phyloP scores from a whole-genome alignment of 129 eudicot species.

The sunflower (Helianthus annuus) region HanXRQr2.0-SUNRISE NC_035443.2:10115025-10115524 shows the following conservation, averaged over 20 bases:
- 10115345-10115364: background rate
- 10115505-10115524: background rate
- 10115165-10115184: no score
- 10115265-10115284: background rate
- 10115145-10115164: no score
- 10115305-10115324: background rate
- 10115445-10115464: background rate
- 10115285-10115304: slow-evolving; percentile 7
- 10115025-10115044: no score
- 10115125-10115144: no score
- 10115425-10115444: slow-evolving; percentile 9
- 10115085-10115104: no score
- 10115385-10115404: background rate
- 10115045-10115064: no score
- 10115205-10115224: background rate
- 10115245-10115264: background rate
- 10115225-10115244: background rate
- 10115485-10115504: background rate
- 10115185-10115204: background rate
- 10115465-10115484: background rate
- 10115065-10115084: no score
- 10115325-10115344: background rate
- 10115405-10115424: background rate
- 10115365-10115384: background rate
- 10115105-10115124: no score